Conservation (phyloP, 2,329 filamentous ascomycete species). For the Penicillium crustosum region DNA sequence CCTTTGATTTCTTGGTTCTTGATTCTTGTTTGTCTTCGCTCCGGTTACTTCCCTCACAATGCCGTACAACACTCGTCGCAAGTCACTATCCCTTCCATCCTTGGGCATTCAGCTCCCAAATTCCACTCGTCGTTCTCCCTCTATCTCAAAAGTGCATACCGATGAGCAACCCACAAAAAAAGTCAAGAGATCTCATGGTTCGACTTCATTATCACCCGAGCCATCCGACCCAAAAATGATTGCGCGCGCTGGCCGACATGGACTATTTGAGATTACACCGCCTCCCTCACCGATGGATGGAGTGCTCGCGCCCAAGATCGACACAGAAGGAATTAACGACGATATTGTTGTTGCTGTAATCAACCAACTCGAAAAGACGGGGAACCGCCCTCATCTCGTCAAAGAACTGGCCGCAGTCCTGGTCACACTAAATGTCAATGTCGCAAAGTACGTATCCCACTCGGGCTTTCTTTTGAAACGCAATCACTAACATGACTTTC, state of each 20-base stretch:
- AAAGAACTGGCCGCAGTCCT: conserved; percentile 87
- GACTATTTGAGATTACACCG: conserved; percentile 70
- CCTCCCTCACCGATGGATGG: conserved; percentile 68
- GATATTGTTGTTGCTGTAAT: conserved; percentile 93
- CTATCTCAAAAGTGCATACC: conserved; percentile 60
- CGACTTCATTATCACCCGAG: conserved; percentile 45
- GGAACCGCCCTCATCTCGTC: conserved; percentile 88
- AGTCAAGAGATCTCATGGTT: conserved; percentile 74
- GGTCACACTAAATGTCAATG: conserved; percentile 71
- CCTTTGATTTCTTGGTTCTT: not conserved
- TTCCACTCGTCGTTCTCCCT: conserved; percentile 59
- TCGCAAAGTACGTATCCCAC: conserved; percentile 75
- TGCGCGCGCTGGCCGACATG: conserved; percentile 42
- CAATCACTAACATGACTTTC: conserved; percentile 17
- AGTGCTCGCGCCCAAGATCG: conserved; percentile 58
- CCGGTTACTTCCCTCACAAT: conserved; percentile 52
- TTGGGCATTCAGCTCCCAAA: conserved; percentile 82
- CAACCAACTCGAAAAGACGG: conserved; percentile 81
- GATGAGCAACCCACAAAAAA: conserved; percentile 64
- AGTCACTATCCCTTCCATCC: conserved; percentile 88
- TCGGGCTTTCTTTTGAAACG: conserved; percentile 9
- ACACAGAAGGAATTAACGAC: conserved; percentile 83
- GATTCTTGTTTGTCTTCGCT: conserved; percentile 19
- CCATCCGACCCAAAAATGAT: conserved; percentile 29
- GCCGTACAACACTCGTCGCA: conserved; percentile 96